Conservation (phyloP, 2,329 filamentous ascomycete genomes). For the Periconia digitata region DNA sequence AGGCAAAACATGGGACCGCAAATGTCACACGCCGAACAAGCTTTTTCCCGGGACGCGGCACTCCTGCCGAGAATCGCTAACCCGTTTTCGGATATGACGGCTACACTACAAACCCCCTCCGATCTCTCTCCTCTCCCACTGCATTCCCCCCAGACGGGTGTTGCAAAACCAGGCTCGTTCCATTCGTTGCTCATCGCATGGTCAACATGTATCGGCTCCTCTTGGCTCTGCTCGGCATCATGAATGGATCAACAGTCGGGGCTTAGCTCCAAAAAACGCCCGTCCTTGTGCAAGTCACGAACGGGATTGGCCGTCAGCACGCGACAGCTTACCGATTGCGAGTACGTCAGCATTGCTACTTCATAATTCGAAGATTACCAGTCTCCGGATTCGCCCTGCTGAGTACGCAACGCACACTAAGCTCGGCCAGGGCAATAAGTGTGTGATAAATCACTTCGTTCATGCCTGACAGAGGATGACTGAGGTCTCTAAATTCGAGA, state of each 20-base stretch:
- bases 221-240: not conserved
- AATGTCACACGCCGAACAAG: not conserved
- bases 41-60: not conserved
- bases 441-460: too few species aligned
- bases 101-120: not conserved
- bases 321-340: not conserved
- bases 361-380: not conserved
- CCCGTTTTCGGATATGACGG: not conserved
- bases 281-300: not conserved
- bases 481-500: too few species aligned
- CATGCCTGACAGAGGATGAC: too few species aligned
- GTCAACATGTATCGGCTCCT: not conserved
- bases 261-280: too few species aligned
- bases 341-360: slow-evolving; percentile 2
- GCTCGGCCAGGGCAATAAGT: too few species aligned
- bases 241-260: too few species aligned
- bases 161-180: not conserved
- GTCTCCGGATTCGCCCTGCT: not conserved
- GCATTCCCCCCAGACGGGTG: not conserved
- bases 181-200: not conserved
- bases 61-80: not conserved
- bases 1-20: too few species aligned
- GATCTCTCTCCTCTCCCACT: not conserved
- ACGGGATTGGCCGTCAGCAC: not conserved
- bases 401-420: too few species aligned